Evolutionary conservation across 2,329 filamentous ascomycete species (phyloP).

Genomic region (Leptographium galeiforme): DNA sequence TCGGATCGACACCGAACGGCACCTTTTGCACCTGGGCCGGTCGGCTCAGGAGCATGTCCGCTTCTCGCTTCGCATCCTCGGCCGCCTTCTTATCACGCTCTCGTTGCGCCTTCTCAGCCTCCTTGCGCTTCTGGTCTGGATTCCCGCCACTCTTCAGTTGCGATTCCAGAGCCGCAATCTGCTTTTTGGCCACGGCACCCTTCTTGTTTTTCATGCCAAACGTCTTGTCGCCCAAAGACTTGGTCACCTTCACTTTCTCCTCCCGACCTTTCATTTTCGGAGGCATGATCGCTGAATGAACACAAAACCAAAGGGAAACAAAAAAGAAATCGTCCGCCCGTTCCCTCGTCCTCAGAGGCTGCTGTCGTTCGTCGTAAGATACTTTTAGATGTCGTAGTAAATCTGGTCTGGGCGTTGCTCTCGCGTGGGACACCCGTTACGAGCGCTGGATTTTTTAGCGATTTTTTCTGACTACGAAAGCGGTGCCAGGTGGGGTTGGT

Average conservation of each 20-base stretch:
- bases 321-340: not conserved
- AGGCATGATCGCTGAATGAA: constrained; percentile 45
- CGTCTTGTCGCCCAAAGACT: constrained; percentile 80
- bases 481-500: constrained; percentile 1
- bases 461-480: not conserved
- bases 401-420: not conserved
- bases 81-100: constrained; percentile 86
- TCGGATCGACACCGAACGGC: constrained; percentile 93
- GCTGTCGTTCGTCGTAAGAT: too few species aligned
- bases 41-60: constrained; percentile 71
- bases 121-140: constrained; percentile 77
- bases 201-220: constrained; percentile 99
- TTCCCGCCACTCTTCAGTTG: constrained; percentile 61
- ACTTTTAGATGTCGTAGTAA: too few species aligned
- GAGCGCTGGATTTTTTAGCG: not conserved
- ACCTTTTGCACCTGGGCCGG: constrained; percentile 96
- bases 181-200: constrained; percentile 76
- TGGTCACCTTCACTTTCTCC: constrained; percentile 43
- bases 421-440: not conserved
- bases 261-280: constrained; percentile 46
- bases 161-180: constrained; percentile 71
- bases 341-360: too few species aligned
- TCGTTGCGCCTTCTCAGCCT: constrained; percentile 50
- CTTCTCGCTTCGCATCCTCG: constrained; percentile 70
- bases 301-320: not conserved